Conservation (phyloP, 2,329 filamentous ascomycete species). For the Ilyonectria destructans region DNA sequence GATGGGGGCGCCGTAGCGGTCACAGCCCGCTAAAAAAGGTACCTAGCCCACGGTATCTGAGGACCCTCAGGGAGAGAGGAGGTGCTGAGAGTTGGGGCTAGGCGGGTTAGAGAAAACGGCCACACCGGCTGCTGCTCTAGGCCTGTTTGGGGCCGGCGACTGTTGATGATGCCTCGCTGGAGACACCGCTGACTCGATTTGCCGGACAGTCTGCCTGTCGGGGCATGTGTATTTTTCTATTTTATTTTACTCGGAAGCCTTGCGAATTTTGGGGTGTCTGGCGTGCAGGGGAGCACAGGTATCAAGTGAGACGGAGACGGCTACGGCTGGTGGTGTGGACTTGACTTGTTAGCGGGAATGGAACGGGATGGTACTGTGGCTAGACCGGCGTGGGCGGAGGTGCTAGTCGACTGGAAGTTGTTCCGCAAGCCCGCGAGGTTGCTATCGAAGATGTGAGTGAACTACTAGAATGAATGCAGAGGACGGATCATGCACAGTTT, state of each 20-base stretch:
- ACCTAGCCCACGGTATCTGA: constrained; percentile 14
- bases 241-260: background rate
- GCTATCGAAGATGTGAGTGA: background rate
- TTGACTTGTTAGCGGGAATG: constrained; percentile 1
- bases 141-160: background rate
- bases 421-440: constrained; percentile 10
- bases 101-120: constrained; percentile 24
- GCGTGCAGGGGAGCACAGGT: background rate
- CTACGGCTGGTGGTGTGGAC: background rate
- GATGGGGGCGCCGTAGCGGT: constrained; percentile 8
- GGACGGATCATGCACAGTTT: background rate
- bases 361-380: background rate
- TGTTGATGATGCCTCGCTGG: constrained; percentile 1
- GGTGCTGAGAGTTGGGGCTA: constrained; percentile 19
- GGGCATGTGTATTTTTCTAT: background rate
- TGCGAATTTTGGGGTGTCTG: background rate
- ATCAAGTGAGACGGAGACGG: background rate
- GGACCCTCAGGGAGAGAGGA: background rate
- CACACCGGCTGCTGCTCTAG: constrained; percentile 13
- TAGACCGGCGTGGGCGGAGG: background rate
- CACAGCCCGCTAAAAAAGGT: constrained; percentile 12
- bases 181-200: background rate
- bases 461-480: background rate
- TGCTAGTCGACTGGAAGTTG: background rate
- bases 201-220: background rate